Evolutionary conservation across 164 flowering plant species (phyloP).

Genomic region (Annona cherimola): DNA sequence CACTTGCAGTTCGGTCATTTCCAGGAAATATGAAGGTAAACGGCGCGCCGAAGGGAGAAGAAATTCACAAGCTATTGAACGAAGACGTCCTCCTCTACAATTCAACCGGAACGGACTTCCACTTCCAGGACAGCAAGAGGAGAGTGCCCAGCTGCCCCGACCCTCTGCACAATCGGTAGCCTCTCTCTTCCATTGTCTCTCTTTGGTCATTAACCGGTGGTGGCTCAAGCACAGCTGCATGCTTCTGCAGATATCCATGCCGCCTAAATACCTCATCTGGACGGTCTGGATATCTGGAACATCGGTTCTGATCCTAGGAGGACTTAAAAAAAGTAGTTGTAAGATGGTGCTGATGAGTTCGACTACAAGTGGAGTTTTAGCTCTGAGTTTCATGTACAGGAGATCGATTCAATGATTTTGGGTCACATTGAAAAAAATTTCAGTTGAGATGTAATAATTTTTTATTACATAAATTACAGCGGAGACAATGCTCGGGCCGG

Average conservation of each 20-base stretch:
- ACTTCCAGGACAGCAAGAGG: slow-evolving; percentile 11
- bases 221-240: neutral
- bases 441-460: no score
- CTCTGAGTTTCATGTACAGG: no score
- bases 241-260: neutral
- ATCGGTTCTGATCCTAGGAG: no score
- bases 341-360: no score
- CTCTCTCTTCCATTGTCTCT: neutral
- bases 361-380: no score
- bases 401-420: no score
- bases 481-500: no score
- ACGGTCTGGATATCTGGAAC: no score
- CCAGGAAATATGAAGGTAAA: neutral
- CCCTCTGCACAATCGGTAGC: slow-evolving; percentile 19
- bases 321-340: no score
- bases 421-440: no score
- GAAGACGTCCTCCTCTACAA: slow-evolving; percentile 1
- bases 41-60: neutral
- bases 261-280: neutral
- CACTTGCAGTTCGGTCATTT: slow-evolving; percentile 2
- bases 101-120: slow-evolving; percentile 6
- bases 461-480: no score
- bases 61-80: neutral
- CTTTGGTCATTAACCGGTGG: neutral
- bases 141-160: slow-evolving; percentile 19